These are phyloP conservation scores for Ganoderma sinense DNA, from an alignment of 1,284 basidiomycete genomes.

Conservation along the genomic window DNA sequence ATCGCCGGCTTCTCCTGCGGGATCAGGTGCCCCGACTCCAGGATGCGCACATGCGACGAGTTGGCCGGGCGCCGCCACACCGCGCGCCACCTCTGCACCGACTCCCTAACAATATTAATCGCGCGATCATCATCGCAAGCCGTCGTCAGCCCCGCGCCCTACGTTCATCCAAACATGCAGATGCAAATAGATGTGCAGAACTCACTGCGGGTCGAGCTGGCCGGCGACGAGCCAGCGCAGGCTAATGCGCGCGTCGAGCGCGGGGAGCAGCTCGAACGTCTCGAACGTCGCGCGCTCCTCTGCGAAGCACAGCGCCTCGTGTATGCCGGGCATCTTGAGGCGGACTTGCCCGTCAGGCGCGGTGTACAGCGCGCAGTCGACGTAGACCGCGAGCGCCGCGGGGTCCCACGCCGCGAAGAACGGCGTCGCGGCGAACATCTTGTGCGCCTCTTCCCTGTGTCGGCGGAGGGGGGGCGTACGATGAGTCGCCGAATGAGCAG, in stretches of 20 bases:
- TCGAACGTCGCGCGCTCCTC: conserved; percentile 52
- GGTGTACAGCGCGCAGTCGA: conserved; percentile 68
- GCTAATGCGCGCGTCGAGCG: conserved; percentile 55
- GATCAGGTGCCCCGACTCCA: conserved; percentile 62
- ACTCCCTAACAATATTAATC: conserved; percentile 35
- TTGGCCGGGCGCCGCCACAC: conserved; percentile 71
- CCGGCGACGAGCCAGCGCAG: conserved; percentile 65
- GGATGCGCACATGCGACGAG: conserved; percentile 63
- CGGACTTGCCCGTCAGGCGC: conserved; percentile 46
- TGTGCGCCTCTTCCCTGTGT: conserved; percentile 66
- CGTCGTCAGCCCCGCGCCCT: neutral
- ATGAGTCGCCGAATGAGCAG: conserved; percentile 12
- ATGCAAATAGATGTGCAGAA: neutral
- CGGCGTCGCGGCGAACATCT: conserved; percentile 58
- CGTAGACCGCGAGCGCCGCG: conserved; percentile 69
- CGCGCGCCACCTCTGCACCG: conserved; percentile 49
- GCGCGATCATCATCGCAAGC: no score
- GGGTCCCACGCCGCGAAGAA: conserved; percentile 85
- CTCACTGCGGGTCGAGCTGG: conserved; percentile 13
- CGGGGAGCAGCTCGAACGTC: conserved; percentile 51
- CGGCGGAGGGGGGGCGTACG: neutral
- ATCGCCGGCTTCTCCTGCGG: conserved; percentile 37
- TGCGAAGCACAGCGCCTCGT: conserved; percentile 64
- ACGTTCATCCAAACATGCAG: neutral
- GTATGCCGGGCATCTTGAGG: conserved; percentile 69